Base-by-base conservation (phyloP, 192 early-diverging fungal genomes). In the Umbelopsis sp. region DNA sequence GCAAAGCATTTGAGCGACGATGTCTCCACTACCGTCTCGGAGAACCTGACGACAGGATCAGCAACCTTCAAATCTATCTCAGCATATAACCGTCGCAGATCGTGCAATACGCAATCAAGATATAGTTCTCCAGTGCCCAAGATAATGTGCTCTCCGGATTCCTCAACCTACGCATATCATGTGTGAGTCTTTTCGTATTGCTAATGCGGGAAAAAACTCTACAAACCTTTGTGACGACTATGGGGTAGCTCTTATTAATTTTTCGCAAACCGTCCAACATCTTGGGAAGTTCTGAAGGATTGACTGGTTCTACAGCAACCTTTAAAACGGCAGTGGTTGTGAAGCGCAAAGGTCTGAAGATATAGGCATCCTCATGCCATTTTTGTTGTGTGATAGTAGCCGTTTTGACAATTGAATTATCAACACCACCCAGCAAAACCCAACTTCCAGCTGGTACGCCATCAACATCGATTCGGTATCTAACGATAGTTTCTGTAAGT, bases 11-110 rank as follows among this genome's bases (percentile, higher is more conserved):
- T 96, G 69, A 98, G 81, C 11, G 93, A 83, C 27, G 94, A 96
- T 10, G 93, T 96, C 79, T 98, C 97, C 0, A 94, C 87, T 0
- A 98, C 96, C 8, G 96, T 97, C 75, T 99, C 98, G 65, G 93
- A 91, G 81, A 99, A 98, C 61, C 88, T 83, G 13, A 98, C 97
- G 15, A 97, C 95, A 7, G 98, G 97, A 78, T 99, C 97, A 0
- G 96, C 90, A n/a, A 99, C 95, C 83, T 97, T 97, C 72, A 99
- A 87, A 70, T 98, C 98, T 52, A 99, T 97, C 71, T 98, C 97
- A 1, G 96, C 85, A 78, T 97, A 98, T 78, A 98, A 81, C 69
- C 86, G 80, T 51, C 98, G 90, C 71, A 99, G 81, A 74, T 99
- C 98, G 74, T 99, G 97, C 74, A 99, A 78, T 1, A 96, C 94